Evolutionary conservation across 345 rosid genomes (phyloP).

Genomic region (Eucalyptus globulus): DNA sequence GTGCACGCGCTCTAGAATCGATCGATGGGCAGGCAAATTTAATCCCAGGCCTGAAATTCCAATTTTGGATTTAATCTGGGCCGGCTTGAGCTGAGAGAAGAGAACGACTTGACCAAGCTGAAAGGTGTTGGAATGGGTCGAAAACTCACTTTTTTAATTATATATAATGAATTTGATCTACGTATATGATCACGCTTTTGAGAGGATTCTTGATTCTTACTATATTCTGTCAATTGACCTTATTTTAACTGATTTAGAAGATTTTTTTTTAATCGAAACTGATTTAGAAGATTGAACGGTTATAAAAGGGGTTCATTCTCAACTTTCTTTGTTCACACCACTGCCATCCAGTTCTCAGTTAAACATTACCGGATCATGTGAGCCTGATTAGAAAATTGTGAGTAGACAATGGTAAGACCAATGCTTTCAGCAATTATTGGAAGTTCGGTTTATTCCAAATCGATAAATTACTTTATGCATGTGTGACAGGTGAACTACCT

Average conservation of each 20-base stretch:
- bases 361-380: background rate
- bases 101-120: background rate
- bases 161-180: background rate
- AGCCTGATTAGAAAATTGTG: background rate
- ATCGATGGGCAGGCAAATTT: background rate
- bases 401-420: background rate
- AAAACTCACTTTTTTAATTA: background rate
- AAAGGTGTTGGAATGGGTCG: background rate
- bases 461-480: background rate
- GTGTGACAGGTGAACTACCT: background rate
- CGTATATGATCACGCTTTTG: background rate
- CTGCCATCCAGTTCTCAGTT: rapidly evolving
- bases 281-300: background rate
- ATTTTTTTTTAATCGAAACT: background rate
- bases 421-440: background rate
- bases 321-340: background rate
- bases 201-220: background rate
- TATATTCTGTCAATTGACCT: background rate
- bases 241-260: background rate
- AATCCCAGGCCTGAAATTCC: background rate
- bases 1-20: background rate
- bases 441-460: background rate
- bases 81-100: background rate
- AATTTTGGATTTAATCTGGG: background rate
- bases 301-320: background rate